These are phyloP conservation scores for Penicillium malachiteum DNA, from an alignment of 495 filamentous ascomycete species.

Conservation along the genomic window DNA sequence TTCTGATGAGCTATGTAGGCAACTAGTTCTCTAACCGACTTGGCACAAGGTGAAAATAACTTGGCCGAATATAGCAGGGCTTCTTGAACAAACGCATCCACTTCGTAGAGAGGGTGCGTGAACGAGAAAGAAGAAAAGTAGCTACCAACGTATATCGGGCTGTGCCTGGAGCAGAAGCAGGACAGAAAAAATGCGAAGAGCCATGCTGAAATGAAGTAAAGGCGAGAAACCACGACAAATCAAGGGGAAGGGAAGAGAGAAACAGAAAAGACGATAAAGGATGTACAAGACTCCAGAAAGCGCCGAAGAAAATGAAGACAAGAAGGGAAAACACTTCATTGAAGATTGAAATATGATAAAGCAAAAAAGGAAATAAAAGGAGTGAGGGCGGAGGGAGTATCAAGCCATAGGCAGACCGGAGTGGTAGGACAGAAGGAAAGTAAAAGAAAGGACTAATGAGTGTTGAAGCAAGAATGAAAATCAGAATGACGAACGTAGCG, in stretches of 20 bases:
- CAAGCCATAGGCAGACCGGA: background rate
- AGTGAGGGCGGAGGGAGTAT: slow-evolving; percentile 3
- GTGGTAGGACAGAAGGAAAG: slow-evolving; percentile 1
- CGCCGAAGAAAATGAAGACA: slow-evolving; percentile 13
- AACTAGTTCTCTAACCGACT: background rate
- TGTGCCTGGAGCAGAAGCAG: background rate
- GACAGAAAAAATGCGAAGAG: slow-evolving; percentile 4
- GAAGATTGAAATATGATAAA: slow-evolving; percentile 18
- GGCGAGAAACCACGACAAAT: background rate
- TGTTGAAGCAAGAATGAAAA: background rate
- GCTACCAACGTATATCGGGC: slow-evolving; percentile 1
- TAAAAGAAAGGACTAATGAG: background rate
- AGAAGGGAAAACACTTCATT: slow-evolving; percentile 15
- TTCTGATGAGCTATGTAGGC: slow-evolving; percentile 1
- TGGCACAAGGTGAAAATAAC: background rate
- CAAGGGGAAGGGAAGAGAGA: background rate
- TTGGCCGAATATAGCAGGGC: background rate
- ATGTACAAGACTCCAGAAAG: slow-evolving; percentile 23
- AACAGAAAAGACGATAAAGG: slow-evolving; percentile 6
- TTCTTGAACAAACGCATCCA: background rate
- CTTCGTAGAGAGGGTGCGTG: background rate
- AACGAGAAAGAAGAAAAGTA: background rate
- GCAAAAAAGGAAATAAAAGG: slow-evolving; percentile 13
- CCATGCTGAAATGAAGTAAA: background rate
- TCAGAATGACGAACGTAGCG: slow-evolving; percentile 12